Evolutionary conservation across 2,329 filamentous ascomycete genomes (phyloP), one percentile per base, ranked within the genome.

Genomic region (Xylariaceae sp.): DNA sequence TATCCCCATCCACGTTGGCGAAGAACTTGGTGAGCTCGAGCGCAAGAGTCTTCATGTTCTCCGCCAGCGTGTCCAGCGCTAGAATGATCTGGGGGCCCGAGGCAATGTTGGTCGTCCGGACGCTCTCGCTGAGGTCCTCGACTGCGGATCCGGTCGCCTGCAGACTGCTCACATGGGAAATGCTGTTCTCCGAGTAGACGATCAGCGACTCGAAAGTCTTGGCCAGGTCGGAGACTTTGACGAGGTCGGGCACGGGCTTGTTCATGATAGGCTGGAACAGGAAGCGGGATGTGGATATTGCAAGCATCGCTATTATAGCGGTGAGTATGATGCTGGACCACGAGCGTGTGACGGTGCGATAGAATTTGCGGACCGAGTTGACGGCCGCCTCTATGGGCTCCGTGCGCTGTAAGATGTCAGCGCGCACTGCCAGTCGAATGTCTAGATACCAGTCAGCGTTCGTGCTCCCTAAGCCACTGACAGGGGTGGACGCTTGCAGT

Each of bases 141-240:
- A 97, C 88, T 1, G 90, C 90, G 21, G 94, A 83, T 30, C 88
- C 87, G 0, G 89, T 95, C 38, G 92, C 88, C 61, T 94, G 88
- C 34, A 97, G 69, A 48, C 94, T 87, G 41, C 83, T 81, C 28
- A 95, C 88, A 57, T 95, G 88, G 26, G 81, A 76, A 30, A 88
- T 81, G 7, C 88, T 88, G 57, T 89, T 85, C 56, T 96, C 88
- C 0, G 88, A 94, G 59, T 94, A 95, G 67, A 92, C 92, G 46
- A 97, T 94, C 31, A 96, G 74, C 5, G 90, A 90, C 61, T 96
- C 90, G 56, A 96, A 94, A 8, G 88, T 88, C 53, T 87, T 87
- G 34, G 89, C 89, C 49, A 97, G 78, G 36, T 84, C 82, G 3
- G 89, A 89, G 16, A 96, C 83, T 60, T 94, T 95, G 58, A 95